Evolutionary conservation across 169 alveolate genomes (phyloP).

Genomic region (Besnoitia besnoiti): DNA sequence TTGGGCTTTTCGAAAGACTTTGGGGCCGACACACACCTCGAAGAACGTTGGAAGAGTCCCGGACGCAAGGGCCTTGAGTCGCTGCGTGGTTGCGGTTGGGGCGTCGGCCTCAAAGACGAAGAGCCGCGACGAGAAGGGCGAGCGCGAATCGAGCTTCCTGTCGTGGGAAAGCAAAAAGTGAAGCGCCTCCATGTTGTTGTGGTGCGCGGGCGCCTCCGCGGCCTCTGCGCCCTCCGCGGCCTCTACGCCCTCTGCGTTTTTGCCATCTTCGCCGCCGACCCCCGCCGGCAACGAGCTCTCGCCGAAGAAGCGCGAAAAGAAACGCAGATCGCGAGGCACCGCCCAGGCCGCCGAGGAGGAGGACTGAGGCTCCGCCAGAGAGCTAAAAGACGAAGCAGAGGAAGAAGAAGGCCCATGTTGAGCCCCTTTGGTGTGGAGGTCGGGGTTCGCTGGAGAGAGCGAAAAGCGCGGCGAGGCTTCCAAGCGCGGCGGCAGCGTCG

Average conservation of each 20-base stretch:
- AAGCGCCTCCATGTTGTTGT: constrained; percentile 36
- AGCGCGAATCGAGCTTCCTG: background rate
- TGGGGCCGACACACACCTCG: background rate
- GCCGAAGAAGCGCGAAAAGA: background rate
- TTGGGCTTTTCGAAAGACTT: background rate
- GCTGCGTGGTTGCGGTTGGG: constrained; percentile 82
- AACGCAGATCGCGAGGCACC: background rate
- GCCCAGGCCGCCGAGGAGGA: background rate
- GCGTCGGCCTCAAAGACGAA: constrained; percentile 76
- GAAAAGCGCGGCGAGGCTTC: background rate
- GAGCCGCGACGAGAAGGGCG: constrained; percentile 61
- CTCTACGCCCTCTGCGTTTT: background rate
- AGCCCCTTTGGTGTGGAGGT: background rate
- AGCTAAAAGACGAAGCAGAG: background rate
- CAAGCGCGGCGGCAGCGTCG: background rate
- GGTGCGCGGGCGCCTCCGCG: constrained; percentile 25
- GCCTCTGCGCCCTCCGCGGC: background rate
- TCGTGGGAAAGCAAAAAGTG: constrained; percentile 43
- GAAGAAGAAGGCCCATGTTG: background rate
- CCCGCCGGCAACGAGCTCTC: too few species aligned
- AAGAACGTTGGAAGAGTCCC: constrained; percentile 80
- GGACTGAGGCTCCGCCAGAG: background rate
- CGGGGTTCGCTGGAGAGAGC: background rate
- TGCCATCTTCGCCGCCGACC: background rate
- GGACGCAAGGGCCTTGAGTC: constrained; percentile 78